Evolutionary conservation across 305 asterid species (phyloP), one percentile per base, ranked within the genome.

Genomic region (Rubia tinctorum): DNA sequence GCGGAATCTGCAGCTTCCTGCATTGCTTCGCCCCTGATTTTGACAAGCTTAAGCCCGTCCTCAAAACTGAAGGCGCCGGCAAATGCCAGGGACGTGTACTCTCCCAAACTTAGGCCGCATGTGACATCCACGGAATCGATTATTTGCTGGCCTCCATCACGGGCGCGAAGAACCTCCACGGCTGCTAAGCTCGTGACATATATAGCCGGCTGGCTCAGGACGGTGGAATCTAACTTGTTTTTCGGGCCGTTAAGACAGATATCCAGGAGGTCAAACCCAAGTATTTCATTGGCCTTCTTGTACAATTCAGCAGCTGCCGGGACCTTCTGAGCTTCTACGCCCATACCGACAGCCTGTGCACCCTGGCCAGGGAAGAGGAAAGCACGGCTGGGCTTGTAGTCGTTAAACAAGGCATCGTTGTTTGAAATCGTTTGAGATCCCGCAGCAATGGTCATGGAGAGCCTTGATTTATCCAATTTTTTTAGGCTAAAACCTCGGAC

Each of bases 351-450:
- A 60, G 97, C 82, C 88, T 95, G 99, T 14, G 99, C 99, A 76
- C 99, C 98, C 98, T 95, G 99, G 25, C 99, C 99, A 43, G 99
- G 99, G 69, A 95, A 95, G 73, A 95, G 90, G 83, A 95, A 95
- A 75, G 96, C 99, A 70, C 82, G 75, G 67, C 88, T 86, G 85
- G 97, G 90, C 76, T 85, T 90, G 71, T 88, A 92, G 74, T 89
- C 98, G 65, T 82, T 74, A 73, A 89, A 92, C 63, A 89, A 75
- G 68, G 88, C 81, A 77, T 95, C 99, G 68, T 85, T 90, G 70
- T 84, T 90, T 4, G 81, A 86, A 18, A 72, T 72, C 73, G 84
- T 67, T 72, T 80, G 88, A 69, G 96, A 87, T 82, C 98, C 95
- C 66, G 86, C 91, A 75, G 90, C 80, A 49, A 80, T 80, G 79